Evolutionary conservation across 176 grass and related monocot genomes (phyloP).

Genomic region (Oryza brachyantha): DNA sequence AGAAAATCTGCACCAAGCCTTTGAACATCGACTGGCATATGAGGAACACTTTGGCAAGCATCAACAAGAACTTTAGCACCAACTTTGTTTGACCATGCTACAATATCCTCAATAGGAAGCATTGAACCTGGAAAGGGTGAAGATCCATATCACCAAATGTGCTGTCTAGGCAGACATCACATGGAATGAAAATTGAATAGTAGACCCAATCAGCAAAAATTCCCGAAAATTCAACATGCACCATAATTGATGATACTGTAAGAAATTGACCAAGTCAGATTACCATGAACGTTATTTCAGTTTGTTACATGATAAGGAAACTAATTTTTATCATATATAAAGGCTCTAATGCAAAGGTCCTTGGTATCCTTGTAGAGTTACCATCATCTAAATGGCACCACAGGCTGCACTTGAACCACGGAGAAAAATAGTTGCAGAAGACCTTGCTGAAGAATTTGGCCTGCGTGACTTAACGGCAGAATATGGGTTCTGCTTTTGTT

Average conservation of each 20-base stretch:
- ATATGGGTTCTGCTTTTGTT: background rate
- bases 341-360: background rate
- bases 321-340: background rate
- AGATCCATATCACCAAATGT: background rate
- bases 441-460: background rate
- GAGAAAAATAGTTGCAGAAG: background rate
- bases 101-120: constrained; percentile 87
- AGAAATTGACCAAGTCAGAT: background rate
- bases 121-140: constrained; percentile 53
- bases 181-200: constrained; percentile 10
- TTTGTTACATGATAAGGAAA: background rate
- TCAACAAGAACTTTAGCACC: constrained; percentile 95
- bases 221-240: background rate
- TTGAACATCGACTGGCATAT: constrained; percentile 93
- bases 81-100: constrained; percentile 59
- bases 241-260: background rate
- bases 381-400: background rate
- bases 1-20: constrained; percentile 89
- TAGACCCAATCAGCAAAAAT: background rate
- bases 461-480: background rate
- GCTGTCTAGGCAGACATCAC: constrained; percentile 2
- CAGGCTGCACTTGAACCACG: background rate
- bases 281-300: background rate
- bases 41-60: constrained; percentile 97
- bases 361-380: background rate